phyloP scores from a whole-genome alignment of 208 protist species.

The Acanthamoeba castellanii region DNA sequence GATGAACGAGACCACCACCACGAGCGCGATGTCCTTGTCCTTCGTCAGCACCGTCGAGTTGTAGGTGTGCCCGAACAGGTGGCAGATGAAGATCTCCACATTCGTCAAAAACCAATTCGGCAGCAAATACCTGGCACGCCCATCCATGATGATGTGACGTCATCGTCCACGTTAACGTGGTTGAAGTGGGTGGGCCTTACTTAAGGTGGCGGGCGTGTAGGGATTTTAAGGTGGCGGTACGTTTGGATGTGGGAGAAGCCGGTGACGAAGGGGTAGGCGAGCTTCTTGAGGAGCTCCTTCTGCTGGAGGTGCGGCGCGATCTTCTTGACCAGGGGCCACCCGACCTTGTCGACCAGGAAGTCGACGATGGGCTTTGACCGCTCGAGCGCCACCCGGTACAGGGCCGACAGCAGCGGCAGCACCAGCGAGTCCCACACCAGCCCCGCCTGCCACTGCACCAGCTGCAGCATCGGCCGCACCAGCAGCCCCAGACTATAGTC shows the following conservation, averaged over 20 bases:
- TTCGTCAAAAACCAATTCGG: slow-evolving; percentile 23
- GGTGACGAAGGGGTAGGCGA: slow-evolving; percentile 65
- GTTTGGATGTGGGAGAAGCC: slow-evolving; percentile 61
- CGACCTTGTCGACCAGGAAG: background rate
- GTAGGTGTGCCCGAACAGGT: slow-evolving; percentile 58
- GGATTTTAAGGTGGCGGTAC: background rate
- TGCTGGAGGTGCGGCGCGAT: slow-evolving; percentile 50
- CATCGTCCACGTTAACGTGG: no score
- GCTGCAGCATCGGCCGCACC: slow-evolving; percentile 10
- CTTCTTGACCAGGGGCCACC: background rate
- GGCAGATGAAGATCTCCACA: slow-evolving; percentile 66
- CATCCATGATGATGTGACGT: background rate
- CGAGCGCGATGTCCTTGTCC: slow-evolving; percentile 70
- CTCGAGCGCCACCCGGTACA: background rate
- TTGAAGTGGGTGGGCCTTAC: no score
- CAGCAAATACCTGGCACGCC: background rate
- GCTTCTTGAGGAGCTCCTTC: slow-evolving; percentile 57
- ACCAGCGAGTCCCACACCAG: slow-evolving; percentile 19
- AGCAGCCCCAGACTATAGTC: background rate
- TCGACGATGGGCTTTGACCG: background rate
- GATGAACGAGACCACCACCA: slow-evolving; percentile 57
- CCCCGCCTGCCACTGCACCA: slow-evolving; percentile 7
- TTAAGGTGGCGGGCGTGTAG: no score
- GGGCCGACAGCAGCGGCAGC: slow-evolving; percentile 12
- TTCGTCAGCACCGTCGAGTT: slow-evolving; percentile 54